phyloP scores from a whole-genome alignment of 345 rosid species.

The Alliaria petiolata region DNA sequence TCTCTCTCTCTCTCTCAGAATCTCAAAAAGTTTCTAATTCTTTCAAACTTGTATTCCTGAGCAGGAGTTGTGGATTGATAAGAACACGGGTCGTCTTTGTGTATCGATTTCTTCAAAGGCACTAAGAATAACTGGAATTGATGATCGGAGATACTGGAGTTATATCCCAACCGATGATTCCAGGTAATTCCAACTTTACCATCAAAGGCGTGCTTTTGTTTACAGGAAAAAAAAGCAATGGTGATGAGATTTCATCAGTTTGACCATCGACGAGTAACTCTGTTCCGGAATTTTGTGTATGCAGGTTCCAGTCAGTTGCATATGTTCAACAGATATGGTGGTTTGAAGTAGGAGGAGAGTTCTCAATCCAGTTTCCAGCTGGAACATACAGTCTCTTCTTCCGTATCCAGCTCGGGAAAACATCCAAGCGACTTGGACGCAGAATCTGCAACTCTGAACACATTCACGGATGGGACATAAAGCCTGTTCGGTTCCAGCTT shows the following conservation, averaged over 20 bases:
- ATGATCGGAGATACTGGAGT: constrained; percentile 78
- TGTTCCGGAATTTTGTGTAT: neutral
- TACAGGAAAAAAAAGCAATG: too few relatives aligned
- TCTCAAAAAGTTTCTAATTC: neutral
- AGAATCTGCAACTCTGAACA: constrained; percentile 65
- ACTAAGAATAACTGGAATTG: constrained; percentile 64
- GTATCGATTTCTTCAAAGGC: constrained; percentile 57
- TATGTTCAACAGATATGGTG: constrained; percentile 97
- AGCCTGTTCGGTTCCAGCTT: constrained; percentile 77
- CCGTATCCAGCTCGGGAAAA: constrained; percentile 67
- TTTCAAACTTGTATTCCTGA: neutral
- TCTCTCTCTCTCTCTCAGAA: neutral
- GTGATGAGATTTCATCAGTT: neutral
- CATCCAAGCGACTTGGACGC: constrained; percentile 68
- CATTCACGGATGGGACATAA: constrained; percentile 85
- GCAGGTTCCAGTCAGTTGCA: constrained; percentile 66
- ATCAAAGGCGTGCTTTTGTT: neutral
- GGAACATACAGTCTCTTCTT: constrained; percentile 81
- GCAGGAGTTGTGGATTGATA: constrained; percentile 69
- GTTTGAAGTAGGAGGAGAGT: constrained; percentile 83
- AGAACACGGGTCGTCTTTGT: constrained; percentile 49
- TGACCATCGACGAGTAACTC: neutral
- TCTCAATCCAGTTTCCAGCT: constrained; percentile 70
- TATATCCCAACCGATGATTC: constrained; percentile 55
- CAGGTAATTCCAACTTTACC: constrained; percentile 35